Base-by-base conservation (phyloP, 768 basidiomycete species). In the Saitozyma sp. region DNA sequence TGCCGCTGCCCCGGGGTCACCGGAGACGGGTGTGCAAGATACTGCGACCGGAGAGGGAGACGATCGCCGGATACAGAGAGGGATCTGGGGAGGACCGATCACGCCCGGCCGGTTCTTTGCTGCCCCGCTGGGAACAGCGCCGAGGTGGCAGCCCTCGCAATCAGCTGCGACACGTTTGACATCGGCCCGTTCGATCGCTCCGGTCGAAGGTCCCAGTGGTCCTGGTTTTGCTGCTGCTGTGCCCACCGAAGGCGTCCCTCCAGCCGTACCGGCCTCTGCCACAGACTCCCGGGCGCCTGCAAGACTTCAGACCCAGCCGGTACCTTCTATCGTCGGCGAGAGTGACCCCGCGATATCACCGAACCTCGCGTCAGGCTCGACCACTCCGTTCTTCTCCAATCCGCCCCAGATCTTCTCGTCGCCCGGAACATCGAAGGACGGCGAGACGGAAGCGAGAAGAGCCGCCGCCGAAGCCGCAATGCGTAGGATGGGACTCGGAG, bases 401-500 rank as follows among this genome's bases (percentile, higher is more conserved):
- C 64, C 74, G n/a, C 70, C 70, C 17, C 57, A 56, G 11, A 57
- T 74, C 14, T 74, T 74, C 56, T 53, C 67, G 9, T 52, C 71
- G 1, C 62, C 72, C 0, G 68, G 71, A 9, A 56, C 67, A 40
- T 19, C 56, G 50, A 43, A 11, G 29, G 62, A 41, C 0, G 53
- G 57, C 52, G 64, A 70, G 40, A 41, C 6, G 54, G 77, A 80
- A 42, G 82, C 85, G 14, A 68, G 83, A 63, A 82, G 83, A 49
- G 87, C 87, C 1, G 89, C 89, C 19, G 87, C 86, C 43, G 81
- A 83, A 45, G 89, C 90, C 11, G 88, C 89, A 3, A 66, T 89
- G 62, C 84, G 84, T 62, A 83, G 89, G 61, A 75, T 82, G 51
- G 63, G 63, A 46, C 68, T 46, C 29, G 29, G 29, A 29, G 29